Evolutionary conservation across 495 filamentous ascomycete species (phyloP), one percentile per base, ranked within the genome.

Genomic region (Amorphotheca resinae): DNA sequence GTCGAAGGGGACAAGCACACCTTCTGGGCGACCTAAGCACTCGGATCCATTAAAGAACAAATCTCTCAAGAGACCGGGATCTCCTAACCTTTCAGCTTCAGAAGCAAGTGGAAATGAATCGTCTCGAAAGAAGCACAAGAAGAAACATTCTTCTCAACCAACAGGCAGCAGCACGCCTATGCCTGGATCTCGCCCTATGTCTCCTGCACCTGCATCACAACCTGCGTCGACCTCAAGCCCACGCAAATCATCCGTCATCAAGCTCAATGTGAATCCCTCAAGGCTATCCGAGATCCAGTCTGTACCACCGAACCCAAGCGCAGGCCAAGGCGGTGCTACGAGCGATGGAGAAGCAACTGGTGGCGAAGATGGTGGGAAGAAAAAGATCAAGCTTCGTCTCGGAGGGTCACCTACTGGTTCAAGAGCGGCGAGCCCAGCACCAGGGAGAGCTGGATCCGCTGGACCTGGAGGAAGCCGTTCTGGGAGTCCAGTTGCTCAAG

Each of bases 21-120:
- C 88, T 0, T 79, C 82, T 17, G 77, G 80, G 21, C 77, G 74
- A 44, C 65, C 64, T 42, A 64, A 70, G 46, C 58, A 58, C 16
- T 52, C 55, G 21, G 63, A 70, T 31, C 54, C 64, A 35, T 53
- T 67, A n/a, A 84, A 82, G 64, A 83, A 86, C 63, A 76, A 73
- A 38, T 69, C 69, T 36, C 76, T 88, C 35, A 96, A 95, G 63
- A 79, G 91, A 14, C 67, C 80, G 16, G 88, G 89, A 22, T 95
- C 89, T 22, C 86, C 88, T 5, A 79, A 84, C 51, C 69, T 79
- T n/a, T 37, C 34, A 9, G 72, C 25, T 15, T 95, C 91, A 9
- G 72, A 95, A 54, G 81, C 84, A 14, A 93, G 85, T 63, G 93
- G 87, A 37, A 88, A 82, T 47, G 91, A 98, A 56, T 82, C 82